Evolutionary conservation across 345 rosid species (phyloP), one percentile per base, ranked within the genome.

Genomic region (Eucalyptus erythrocorys): DNA sequence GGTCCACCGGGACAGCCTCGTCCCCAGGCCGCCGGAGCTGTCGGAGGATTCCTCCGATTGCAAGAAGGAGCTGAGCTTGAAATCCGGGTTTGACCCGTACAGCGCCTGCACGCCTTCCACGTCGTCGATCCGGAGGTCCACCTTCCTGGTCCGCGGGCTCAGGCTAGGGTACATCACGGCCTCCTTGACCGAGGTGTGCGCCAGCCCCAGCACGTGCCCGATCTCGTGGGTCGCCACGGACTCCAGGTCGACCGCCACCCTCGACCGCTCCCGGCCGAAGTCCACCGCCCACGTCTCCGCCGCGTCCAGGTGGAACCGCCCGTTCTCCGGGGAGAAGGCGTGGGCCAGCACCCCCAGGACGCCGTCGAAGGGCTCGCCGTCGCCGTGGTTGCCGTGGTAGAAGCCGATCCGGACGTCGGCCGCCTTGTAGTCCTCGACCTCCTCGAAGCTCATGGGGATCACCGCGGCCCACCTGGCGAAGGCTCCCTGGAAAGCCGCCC

Each of bases 161-260:
- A 98, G 88, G 92, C 95, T 97, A 27, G 99, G 99, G 84, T 96
- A 98, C 99, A 98, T 98, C 89, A 98, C 98, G 12, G 99, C 98
- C 47, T 95, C 96, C 66, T 94, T 94, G 3, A 92, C 94, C 86
- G 98, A 93, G 27, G 96, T 91, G 89, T 98, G 99, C 42, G 93
- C 99, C 90, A 98, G 89, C 10, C 99, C 99, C 10, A 98, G 91
- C 34, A 97, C 88, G 87, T 97, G 99, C 80, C 99, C 99, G 13
- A 97, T 97, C 93, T 97, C 99, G 86, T 97, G 99, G 6, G 96
- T 97, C 21, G 96, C 99, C 91, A 97, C 99, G 7, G 99, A 96
- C 59, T 97, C 99, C 94, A 97, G 92, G 66, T 97, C 98, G 88
- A 97, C 93, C 6, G 98, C 99, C 61, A 49, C 93, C 87, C 43